Base-by-base conservation (phyloP, 371 early-diverging fungal genomes). In the Chytridiales sp. region DNA sequence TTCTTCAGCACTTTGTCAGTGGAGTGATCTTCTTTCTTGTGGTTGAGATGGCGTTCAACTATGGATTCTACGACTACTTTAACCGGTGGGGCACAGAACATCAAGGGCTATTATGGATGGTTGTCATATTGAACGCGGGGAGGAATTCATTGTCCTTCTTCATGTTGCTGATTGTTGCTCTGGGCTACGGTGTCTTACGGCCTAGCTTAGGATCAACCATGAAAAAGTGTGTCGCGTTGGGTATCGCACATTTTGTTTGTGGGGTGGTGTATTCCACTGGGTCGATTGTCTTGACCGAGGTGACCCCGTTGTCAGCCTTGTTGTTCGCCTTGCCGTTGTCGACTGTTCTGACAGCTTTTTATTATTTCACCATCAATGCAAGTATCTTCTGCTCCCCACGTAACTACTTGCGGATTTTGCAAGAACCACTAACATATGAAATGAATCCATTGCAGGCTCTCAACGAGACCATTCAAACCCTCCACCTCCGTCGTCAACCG, bases 121-220 rank as follows among this genome's bases (percentile, higher is more conserved):
- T 86, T 6, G 88, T 89, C 11, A 65, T 94, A 42, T 73, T 96
- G 36, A 93, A 92, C 70, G 89, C 96, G 17, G 95, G 86, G 2
- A 79, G 97, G 47, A 94, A 88, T 69, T 91, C 91, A 60, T 72
- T 94, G 59, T 93, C 96, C 1, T 91, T 97, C 70, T 96, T 95
- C 59, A 90, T 97, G 88, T 78, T 97, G 6, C 74, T 96, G 34
- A 90, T 97, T 46, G 96, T 97, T 2, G 84, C 90, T 19, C 83
- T 97, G 68, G 98, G 98, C 9, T 97, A 93, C 67, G 94, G 98
- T 51, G 95, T 97, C 34, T 21, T 34, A 67, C 88, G 93, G 55
- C 96, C 95, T 5, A 87, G 90, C 29, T 82, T 97, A 4, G 96
- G 96, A 17, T 74, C 81, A 21, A 87, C 91, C 26, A 96, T 97